Evolutionary conservation across 352 stramenopile species (phyloP).

Genomic region (Phytopythium ostracodes): DNA sequence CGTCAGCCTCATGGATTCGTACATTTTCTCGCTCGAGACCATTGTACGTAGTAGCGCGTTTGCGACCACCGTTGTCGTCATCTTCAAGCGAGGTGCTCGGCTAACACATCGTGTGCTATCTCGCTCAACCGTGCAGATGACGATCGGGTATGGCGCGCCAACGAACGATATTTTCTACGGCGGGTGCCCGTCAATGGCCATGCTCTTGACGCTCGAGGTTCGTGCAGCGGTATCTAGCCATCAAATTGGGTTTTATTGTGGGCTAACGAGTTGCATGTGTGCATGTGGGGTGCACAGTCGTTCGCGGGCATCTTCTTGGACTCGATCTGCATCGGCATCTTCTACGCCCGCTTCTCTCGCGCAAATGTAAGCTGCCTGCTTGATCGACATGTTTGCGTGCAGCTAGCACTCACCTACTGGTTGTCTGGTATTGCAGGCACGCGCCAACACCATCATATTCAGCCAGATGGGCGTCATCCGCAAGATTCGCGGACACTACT

Average conservation of each 20-base stretch:
- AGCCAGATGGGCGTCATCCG: conserved; percentile 83
- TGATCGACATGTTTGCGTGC: neutral
- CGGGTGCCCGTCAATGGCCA: conserved; percentile 73
- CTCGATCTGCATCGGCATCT: conserved; percentile 86
- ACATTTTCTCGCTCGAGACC: conserved; percentile 86
- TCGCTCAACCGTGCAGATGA: conserved; percentile 64
- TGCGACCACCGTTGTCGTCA: neutral
- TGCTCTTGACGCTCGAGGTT: conserved; percentile 74
- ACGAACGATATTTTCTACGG: conserved; percentile 89
- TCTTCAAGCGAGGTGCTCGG: neutral
- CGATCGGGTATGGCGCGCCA: conserved; percentile 81
- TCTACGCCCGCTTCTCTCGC: conserved; percentile 78
- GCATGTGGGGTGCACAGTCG: conserved; percentile 34
- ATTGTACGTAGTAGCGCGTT: conserved; percentile 53
- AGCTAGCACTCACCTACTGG: neutral
- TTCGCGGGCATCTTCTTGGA: conserved; percentile 85
- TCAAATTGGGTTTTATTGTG: neutral
- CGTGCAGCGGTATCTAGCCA: neutral
- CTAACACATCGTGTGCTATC: neutral
- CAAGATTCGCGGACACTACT: conserved; percentile 86
- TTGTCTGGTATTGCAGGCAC: conserved; percentile 39
- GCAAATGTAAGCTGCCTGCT: conserved; percentile 49
- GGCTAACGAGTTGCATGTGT: neutral
- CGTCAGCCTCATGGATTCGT: conserved; percentile 71
- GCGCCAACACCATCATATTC: conserved; percentile 86